A percentile compares a stretch with the other conserved stretches of the same genome.
Evolutionary conservation across 148 eudicot species (phyloP).

Genomic region (Amaranthus palmeri): DNA sequence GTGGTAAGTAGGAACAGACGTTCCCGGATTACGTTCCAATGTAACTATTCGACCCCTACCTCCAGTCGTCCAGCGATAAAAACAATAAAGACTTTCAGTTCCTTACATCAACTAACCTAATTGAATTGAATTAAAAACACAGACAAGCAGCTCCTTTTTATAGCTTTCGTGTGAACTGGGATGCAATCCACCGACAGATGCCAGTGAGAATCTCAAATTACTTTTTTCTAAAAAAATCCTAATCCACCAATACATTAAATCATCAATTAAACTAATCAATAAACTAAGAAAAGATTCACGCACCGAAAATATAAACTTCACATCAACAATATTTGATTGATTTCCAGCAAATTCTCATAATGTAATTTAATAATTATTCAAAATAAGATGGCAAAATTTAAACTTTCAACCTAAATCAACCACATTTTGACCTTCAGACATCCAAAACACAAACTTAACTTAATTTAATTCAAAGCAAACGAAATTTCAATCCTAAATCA

Average conservation of each 20-base stretch:
- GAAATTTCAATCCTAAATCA: background rate
- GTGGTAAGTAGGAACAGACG: too few species aligned
- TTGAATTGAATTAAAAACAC: background rate
- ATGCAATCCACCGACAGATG: slow-evolving; percentile 15
- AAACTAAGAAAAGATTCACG: background rate
- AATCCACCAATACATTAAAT: background rate
- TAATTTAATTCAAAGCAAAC: too few species aligned
- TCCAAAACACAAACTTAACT: too few species aligned
- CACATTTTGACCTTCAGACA: too few species aligned
- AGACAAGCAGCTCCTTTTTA: background rate
- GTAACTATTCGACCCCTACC: too few species aligned
- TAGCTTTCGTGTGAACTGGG: background rate
- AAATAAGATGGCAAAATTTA: background rate
- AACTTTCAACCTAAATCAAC: too few species aligned
- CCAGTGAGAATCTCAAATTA: background rate
- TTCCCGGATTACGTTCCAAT: too few species aligned
- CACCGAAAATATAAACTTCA: background rate
- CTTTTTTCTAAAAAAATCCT: background rate
- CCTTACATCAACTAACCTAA: slow-evolving; percentile 10
- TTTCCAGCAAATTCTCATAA: background rate
- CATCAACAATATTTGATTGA: background rate
- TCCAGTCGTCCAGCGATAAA: too few species aligned
- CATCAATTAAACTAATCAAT: background rate
- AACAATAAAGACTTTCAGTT: background rate
- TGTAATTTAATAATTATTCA: background rate